Evolutionary conservation across 257 asterid species (phyloP).

Genomic region (Echium plantagineum): DNA sequence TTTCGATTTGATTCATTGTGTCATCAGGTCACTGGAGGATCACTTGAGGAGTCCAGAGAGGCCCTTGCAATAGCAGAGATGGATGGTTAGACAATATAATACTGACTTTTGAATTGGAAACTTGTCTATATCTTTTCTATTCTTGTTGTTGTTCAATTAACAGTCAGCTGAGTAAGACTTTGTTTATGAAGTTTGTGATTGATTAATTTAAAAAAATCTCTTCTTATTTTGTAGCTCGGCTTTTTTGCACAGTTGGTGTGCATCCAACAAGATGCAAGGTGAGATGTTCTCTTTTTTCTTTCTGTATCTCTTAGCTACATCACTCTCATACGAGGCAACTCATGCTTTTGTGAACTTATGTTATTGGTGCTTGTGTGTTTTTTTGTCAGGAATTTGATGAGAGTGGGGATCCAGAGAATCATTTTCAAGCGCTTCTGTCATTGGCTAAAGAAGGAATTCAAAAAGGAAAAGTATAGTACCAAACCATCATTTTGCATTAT

Average conservation of each 20-base stretch:
- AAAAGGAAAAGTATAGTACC: constrained; percentile 67
- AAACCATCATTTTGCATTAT: background rate
- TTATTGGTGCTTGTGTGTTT: constrained; percentile 9
- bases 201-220: background rate
- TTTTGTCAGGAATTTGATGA: constrained; percentile 70
- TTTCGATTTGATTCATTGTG: constrained; percentile 1
- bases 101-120: constrained; percentile 2
- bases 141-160: background rate
- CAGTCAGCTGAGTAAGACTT: background rate
- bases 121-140: constrained; percentile 5
- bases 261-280: constrained; percentile 99
- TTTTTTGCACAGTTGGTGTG: constrained; percentile 96
- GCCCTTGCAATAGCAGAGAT: constrained; percentile 96
- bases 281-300: constrained; percentile 18
- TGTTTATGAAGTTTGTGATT: background rate
- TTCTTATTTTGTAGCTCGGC: constrained; percentile 53
- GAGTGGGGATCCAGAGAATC: constrained; percentile 80
- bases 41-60: constrained; percentile 83
- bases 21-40: constrained; percentile 86
- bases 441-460: constrained; percentile 80
- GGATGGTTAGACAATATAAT: constrained; percentile 48
- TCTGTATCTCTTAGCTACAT: background rate
- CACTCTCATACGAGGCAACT: background rate
- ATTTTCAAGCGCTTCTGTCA: constrained; percentile 62
- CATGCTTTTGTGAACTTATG: background rate